Conservation (phyloP, 2,329 filamentous ascomycete genomes). For the Purpureocillium takamizusanense region DNA sequence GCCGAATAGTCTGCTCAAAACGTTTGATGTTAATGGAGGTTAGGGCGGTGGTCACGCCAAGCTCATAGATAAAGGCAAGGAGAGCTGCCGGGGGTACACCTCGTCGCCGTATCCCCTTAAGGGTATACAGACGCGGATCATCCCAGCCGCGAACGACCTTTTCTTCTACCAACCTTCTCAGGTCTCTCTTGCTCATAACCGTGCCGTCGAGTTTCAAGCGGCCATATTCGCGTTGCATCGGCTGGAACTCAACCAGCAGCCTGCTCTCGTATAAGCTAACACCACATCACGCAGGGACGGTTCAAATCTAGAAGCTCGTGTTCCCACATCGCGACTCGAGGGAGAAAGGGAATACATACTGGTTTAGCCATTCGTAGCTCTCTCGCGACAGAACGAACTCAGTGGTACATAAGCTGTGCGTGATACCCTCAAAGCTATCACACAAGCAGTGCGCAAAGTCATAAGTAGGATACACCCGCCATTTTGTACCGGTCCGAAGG, state of each 20-base stretch:
- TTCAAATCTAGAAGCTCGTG: too few relatives aligned
- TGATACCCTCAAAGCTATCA: conserved; percentile 87
- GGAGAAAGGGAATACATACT: too few relatives aligned
- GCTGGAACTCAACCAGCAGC: conserved; percentile 75
- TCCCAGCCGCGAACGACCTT: conserved; percentile 82
- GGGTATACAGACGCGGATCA: conserved; percentile 80
- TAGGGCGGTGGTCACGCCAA: conserved; percentile 77
- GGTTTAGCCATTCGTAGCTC: conserved; percentile 86
- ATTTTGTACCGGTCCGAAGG: conserved; percentile 70
- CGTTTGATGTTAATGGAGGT: conserved; percentile 71
- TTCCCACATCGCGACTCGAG: too few relatives aligned
- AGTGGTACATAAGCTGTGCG: conserved; percentile 85
- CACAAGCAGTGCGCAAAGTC: conserved; percentile 87
- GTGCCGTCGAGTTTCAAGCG: conserved; percentile 67
- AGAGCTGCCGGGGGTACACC: conserved; percentile 85
- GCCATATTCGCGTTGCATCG: conserved; percentile 84
- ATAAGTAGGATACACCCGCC: conserved; percentile 93
- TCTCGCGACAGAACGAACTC: conserved; percentile 80
- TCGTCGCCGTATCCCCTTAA: conserved; percentile 76
- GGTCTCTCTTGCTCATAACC: conserved; percentile 77
- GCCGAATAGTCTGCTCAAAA: conserved; percentile 79
- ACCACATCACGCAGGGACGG: too few relatives aligned
- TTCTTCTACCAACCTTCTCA: conserved; percentile 68
- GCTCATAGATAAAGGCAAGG: conserved; percentile 80
- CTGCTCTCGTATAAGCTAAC: too few relatives aligned